A percentile compares a stretch with the other conserved stretches of the same genome.
These are phyloP conservation scores for Volvox reticuliferus DNA, from an alignment of 139 green algal genomes.

Conservation along the genomic window DNA sequence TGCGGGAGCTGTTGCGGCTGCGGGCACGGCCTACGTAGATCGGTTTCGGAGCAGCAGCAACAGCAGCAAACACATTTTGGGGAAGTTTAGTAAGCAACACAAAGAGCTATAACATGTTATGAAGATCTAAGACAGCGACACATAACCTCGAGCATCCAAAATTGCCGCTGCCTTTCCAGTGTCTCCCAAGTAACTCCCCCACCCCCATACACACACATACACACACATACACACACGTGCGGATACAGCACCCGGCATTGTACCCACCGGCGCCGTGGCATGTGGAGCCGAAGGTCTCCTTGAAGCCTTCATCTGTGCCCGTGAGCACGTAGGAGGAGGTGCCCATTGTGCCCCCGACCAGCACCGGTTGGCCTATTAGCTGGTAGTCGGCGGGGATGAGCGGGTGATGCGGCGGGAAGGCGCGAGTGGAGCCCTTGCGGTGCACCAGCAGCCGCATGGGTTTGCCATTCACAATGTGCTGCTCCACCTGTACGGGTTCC, in stretches of 20 bases:
- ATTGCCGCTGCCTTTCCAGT: background rate
- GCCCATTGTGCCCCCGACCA: constrained; percentile 95
- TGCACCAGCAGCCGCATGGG: constrained; percentile 89
- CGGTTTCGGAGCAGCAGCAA: too few relatives aligned
- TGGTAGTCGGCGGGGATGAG: constrained; percentile 92
- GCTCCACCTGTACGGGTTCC: constrained; percentile 76
- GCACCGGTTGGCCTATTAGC: constrained; percentile 88
- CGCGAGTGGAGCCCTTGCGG: constrained; percentile 90
- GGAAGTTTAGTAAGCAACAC: too few relatives aligned
- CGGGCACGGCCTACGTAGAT: constrained; percentile 68
- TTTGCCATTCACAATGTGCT: constrained; percentile 88
- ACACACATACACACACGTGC: too few relatives aligned
- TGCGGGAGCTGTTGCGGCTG: constrained; percentile 78
- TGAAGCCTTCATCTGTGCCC: constrained; percentile 30
- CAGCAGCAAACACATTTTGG: too few relatives aligned
- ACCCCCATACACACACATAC: too few relatives aligned
- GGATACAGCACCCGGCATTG: too few relatives aligned
- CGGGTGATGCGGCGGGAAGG: constrained; percentile 92
- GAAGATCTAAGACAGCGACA: too few relatives aligned
- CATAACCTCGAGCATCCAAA: too few relatives aligned
- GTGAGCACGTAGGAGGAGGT: constrained; percentile 94
- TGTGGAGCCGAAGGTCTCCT: constrained; percentile 59
- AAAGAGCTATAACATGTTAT: too few relatives aligned
- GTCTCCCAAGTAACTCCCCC: background rate
- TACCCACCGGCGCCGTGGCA: constrained; percentile 62